Evolutionary conservation across 2,329 filamentous ascomycete species (phyloP).

Genomic region (Hymenoscyphus fructigenus): DNA sequence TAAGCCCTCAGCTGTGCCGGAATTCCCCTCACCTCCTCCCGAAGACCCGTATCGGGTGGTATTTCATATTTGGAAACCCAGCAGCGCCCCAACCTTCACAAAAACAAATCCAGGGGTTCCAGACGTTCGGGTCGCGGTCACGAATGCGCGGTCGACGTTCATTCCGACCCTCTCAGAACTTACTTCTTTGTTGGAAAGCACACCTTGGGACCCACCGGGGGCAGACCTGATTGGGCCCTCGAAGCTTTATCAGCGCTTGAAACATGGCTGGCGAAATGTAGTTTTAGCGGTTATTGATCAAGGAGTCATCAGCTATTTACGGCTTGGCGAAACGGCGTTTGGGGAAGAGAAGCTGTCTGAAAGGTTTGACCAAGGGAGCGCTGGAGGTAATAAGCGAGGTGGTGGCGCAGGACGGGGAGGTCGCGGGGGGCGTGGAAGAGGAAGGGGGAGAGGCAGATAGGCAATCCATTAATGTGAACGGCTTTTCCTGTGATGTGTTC

Average conservation of each 20-base stretch:
- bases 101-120: conserved; percentile 77
- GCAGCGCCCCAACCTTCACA: conserved; percentile 59
- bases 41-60: conserved; percentile 65
- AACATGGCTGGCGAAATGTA: conserved; percentile 81
- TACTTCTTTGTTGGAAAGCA: conserved; percentile 67
- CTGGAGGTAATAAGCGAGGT: conserved; percentile 39
- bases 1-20: conserved; percentile 48
- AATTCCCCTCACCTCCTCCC: conserved; percentile 36
- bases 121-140: conserved; percentile 81
- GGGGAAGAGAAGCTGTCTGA: conserved; percentile 71
- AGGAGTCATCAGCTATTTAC: conserved; percentile 84
- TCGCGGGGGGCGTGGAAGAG: conserved; percentile 33
- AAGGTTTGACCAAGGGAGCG: conserved; percentile 48
- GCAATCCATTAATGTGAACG: neutral
- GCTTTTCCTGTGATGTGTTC: neutral
- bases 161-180: conserved; percentile 76
- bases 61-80: conserved; percentile 80
- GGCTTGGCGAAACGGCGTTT: conserved; percentile 79
- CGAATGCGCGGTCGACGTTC: conserved; percentile 69
- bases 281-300: conserved; percentile 86
- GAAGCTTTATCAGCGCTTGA: conserved; percentile 72
- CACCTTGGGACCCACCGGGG: conserved; percentile 64
- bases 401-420: conserved; percentile 42
- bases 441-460: conserved; percentile 34
- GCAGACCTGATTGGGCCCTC: conserved; percentile 43